phyloP scores from a whole-genome alignment of 805 yeast species.

The Wickerhamomyces bovis region DNA sequence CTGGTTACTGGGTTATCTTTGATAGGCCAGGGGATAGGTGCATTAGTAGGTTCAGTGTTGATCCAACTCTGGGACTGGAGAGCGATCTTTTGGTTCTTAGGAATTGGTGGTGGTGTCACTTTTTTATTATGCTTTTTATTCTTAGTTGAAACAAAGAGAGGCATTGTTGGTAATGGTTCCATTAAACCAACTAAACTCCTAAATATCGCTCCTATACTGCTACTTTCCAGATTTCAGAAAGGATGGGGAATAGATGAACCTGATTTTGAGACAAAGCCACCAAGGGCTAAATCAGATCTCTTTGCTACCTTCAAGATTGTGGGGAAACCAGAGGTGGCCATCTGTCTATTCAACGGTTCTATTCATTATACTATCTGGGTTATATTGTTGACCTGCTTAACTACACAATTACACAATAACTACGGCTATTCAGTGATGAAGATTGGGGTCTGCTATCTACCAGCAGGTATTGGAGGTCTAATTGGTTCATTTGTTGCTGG shows the following conservation, averaged over 20 bases:
- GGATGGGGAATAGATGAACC: slow-evolving; percentile 26
- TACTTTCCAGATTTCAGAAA: slow-evolving; percentile 3
- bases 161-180: slow-evolving; percentile 72
- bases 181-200: slow-evolving; percentile 39
- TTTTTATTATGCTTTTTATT: slow-evolving; percentile 28
- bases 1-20: slow-evolving; percentile 57
- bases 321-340: slow-evolving; percentile 36
- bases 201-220: slow-evolving; percentile 41
- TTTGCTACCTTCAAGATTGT: slow-evolving; percentile 40
- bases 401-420: slow-evolving; percentile 43
- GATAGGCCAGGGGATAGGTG: slow-evolving; percentile 74
- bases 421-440: slow-evolving; percentile 49
- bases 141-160: slow-evolving; percentile 73
- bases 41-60: slow-evolving; percentile 50
- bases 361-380: slow-evolving; percentile 68
- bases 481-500: slow-evolving; percentile 59
- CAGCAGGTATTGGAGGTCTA: slow-evolving; percentile 66
- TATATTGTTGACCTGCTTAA: slow-evolving; percentile 57
- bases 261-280: slow-evolving; percentile 26
- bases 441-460: slow-evolving; percentile 67
- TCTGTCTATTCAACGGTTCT: slow-evolving; percentile 51
- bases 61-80: slow-evolving; percentile 58
- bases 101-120: slow-evolving; percentile 53
- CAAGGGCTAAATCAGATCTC: slow-evolving; percentile 21
- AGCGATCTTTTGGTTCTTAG: slow-evolving; percentile 70